phyloP scores from a whole-genome alignment of 2,329 filamentous ascomycete genomes.

The Colletotrichum sansevieriae region DNA sequence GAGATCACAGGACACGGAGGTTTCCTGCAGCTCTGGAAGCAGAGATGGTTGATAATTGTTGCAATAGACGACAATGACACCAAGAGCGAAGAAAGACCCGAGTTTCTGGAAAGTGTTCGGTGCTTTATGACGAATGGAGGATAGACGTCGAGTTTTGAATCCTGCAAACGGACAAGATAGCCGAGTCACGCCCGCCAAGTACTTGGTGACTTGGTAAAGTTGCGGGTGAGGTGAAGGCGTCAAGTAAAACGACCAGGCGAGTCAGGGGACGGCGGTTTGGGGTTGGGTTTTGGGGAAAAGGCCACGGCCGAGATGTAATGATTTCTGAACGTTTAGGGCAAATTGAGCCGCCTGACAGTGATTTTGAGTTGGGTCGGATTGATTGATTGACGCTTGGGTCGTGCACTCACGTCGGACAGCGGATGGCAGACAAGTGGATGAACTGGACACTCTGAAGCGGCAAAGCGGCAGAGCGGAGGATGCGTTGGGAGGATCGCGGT shows the following conservation, averaged over 20 bases:
- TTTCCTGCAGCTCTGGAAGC: slow-evolving; percentile 9
- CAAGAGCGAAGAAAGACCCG: slow-evolving; percentile 18
- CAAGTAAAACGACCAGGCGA: slow-evolving; percentile 39
- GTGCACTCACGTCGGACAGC: slow-evolving; percentile 17
- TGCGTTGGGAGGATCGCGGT: slow-evolving; percentile 14
- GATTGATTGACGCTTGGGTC: slow-evolving; percentile 34
- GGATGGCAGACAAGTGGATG: slow-evolving; percentile 11
- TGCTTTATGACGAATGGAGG: slow-evolving; percentile 35
- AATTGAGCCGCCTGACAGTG: slow-evolving; percentile 22
- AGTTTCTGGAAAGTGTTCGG: slow-evolving; percentile 23
- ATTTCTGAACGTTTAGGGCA: slow-evolving; percentile 35
- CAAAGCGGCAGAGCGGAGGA: slow-evolving; percentile 18
- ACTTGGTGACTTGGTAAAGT: slow-evolving; percentile 14
- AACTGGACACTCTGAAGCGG: slow-evolving; percentile 30
- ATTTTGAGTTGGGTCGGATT: slow-evolving; percentile 31
- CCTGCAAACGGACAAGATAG: slow-evolving; percentile 38
- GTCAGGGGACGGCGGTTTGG: slow-evolving; percentile 29
- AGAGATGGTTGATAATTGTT: slow-evolving; percentile 20
- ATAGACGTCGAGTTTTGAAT: slow-evolving; percentile 26
- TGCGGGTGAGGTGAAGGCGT: slow-evolving; percentile 38
- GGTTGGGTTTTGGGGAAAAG: slow-evolving; percentile 7
- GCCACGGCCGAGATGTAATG: slow-evolving; percentile 22
- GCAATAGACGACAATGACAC: slow-evolving; percentile 33
- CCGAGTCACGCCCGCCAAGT: slow-evolving; percentile 30
- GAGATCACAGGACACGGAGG: background rate